Percentiles rank a stretch among this genome's conserved stretches.
Evolutionary conservation across 176 grass and related monocot species (phyloP).

Genomic region (Raddia distichophylla): DNA sequence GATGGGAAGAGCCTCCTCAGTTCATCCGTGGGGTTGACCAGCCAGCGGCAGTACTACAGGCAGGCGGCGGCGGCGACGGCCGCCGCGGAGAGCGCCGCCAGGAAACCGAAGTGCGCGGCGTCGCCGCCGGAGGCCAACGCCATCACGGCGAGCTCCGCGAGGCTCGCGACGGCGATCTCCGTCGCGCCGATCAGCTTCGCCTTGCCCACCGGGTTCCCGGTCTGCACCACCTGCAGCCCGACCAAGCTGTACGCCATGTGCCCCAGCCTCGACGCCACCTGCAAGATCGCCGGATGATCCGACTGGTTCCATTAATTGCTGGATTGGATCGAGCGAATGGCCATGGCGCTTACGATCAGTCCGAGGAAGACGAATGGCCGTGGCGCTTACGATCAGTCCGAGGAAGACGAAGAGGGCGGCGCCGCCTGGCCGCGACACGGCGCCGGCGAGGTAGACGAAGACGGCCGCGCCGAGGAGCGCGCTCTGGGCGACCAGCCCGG

Average conservation of each 20-base stretch:
- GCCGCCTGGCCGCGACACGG: constrained; percentile 19
- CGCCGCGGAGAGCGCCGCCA: constrained; percentile 50
- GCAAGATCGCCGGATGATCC: background rate
- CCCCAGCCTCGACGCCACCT: constrained; percentile 62
- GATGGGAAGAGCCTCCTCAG: constrained; percentile 25
- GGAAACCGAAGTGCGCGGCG: constrained; percentile 36
- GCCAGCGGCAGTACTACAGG: constrained; percentile 58
- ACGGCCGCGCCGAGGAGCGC: constrained; percentile 43
- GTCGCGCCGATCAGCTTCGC: constrained; percentile 61
- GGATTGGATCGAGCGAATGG: too few relatives aligned
- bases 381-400: constrained; percentile 50
- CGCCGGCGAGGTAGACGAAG: constrained; percentile 36
- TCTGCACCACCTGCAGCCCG: constrained; percentile 67
- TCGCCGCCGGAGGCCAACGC: constrained; percentile 46
- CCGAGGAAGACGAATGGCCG: background rate
- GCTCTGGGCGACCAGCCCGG: constrained; percentile 55
- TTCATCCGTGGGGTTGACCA: constrained; percentile 28
- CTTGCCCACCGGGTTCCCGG: constrained; percentile 47
- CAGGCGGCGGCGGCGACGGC: constrained; percentile 47
- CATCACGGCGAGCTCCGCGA: constrained; percentile 65
- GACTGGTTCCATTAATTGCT: too few relatives aligned
- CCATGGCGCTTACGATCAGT: constrained; percentile 47
- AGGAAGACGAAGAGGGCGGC: constrained; percentile 47
- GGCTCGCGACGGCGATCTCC: constrained; percentile 64
- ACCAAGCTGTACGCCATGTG: constrained; percentile 69